Evolutionary conservation across 1,284 basidiomycete genomes (phyloP), one percentile per base, ranked within the genome.

Genomic region (Hemileia vastatrix): DNA sequence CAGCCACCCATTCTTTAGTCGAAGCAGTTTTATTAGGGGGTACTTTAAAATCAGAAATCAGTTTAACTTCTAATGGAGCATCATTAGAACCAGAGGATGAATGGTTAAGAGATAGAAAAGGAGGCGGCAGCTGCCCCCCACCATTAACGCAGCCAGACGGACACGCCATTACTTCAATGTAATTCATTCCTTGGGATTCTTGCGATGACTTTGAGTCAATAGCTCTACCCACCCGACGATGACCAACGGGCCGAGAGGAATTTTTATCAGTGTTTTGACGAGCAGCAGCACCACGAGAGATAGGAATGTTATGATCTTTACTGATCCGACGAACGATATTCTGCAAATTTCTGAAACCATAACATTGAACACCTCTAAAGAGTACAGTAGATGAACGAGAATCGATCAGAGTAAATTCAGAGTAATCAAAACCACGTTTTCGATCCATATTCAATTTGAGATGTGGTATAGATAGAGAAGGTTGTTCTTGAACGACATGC

Each of bases 151-250:
- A 98, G 5, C 95, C 95, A 0, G 87, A 84, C 0, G 94, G 95
- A 78, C 94, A 98, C 21, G 95, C 95, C 95, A 98, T 97, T 65
- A 98, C 92, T 72, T 98, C 95, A 54, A 98, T 86, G 76, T 94
- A 98, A 77, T n/a, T n/a, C n/a, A n/a, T n/a, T n/a, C n/a, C n/a
- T n/a, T n/a, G n/a, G n/a, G n/a, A n/a, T n/a, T 98, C 94, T 75
- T 94, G 88, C 33, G 83, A 80, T 70, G 79, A 80, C 57, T 83
- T 82, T 65, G 81, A 79, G 52, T 72, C 67, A 73, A 61, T 49
- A 4, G 61, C 64, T 8, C 67, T 56, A 18, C 55, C 64, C 9
- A 73, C 71, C 21, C 63, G 71, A 53, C 67, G 66, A 19, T 61
- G 62, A 6, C 59, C 59, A 13, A 64, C 69, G 5, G 70, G 69